Conservation (phyloP, 192 early-diverging fungal genomes). For the Entomortierella chlamydospora region DNA sequence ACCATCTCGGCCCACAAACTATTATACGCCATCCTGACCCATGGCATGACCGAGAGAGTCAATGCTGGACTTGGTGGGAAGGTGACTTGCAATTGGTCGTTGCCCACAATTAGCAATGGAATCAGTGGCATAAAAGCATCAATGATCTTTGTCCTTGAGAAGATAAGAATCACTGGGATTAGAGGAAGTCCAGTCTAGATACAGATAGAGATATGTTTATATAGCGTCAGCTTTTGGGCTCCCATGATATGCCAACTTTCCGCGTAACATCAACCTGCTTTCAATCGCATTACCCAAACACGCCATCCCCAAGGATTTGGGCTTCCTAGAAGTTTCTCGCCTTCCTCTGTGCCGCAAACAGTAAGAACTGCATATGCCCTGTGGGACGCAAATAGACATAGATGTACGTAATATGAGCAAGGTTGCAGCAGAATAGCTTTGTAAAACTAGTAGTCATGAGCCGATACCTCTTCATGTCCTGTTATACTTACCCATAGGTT, state of each 20-base stretch:
- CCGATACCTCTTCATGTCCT: no score
- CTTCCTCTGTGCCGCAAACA: slow-evolving; percentile 73
- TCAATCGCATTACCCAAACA: slow-evolving; percentile 66
- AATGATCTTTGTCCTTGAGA: slow-evolving; percentile 67
- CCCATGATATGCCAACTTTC: no score
- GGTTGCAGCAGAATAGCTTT: no score
- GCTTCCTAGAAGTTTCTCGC: slow-evolving; percentile 65
- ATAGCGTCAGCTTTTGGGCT: background rate
- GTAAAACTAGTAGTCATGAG: no score
- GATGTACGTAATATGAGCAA: no score
- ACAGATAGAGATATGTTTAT: background rate
- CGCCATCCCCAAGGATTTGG: slow-evolving; percentile 70
- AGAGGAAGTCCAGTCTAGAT: slow-evolving; percentile 57
- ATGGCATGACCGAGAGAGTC: slow-evolving; percentile 70
- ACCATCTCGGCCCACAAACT: slow-evolving; percentile 66
- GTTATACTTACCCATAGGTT: slow-evolving; percentile 66
- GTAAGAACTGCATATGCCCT: slow-evolving; percentile 75
- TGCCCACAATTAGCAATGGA: slow-evolving; percentile 67
- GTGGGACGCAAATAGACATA: background rate
- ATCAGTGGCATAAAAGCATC: slow-evolving; percentile 73
- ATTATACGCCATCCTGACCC: slow-evolving; percentile 69
- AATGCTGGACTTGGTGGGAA: slow-evolving; percentile 74
- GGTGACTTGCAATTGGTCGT: slow-evolving; percentile 63
- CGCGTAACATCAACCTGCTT: background rate
- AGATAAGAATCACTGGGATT: slow-evolving; percentile 71